Base-by-base conservation (phyloP, 768 basidiomycete genomes). In the Lactarius psammicola region DNA sequence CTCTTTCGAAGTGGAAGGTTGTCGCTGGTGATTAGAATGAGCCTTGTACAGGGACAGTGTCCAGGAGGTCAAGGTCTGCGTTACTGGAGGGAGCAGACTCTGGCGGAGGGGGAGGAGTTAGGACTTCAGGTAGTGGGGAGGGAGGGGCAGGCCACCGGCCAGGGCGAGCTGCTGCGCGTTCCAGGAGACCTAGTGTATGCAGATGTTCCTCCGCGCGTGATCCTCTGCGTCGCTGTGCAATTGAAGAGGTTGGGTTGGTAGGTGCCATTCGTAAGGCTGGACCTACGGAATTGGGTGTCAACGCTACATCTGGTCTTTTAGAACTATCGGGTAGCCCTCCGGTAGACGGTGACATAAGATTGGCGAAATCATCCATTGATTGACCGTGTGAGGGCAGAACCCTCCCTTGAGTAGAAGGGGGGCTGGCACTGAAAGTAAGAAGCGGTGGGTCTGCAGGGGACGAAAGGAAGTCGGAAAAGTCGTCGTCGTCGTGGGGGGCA, bases 131-230 rank as follows among this genome's bases (percentile, higher is more conserved):
- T 4, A 69, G 61, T 8, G 66, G 66, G n/a, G 66, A 67, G 26
- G 64, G 63, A 9, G 67, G 64, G 5, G 63, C 67, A 1, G 67
- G 64, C 64, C 67, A 68, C 11, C 57, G 56, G 10, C 64, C 63
- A 31, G 67, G 51, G 17, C 58, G 58, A 23, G 64, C 46, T 38
- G 63, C 86, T 9, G 84, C 88, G 18, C 74, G 76, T 67, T 85
- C 81, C 69, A 90, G 73, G 30, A 90, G 77, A 66, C 79, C 85
- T 66, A 82, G 74, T 2, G 87, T 85, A 44, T 87, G 83, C 63
- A 80, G 78, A 68, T 86, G 86, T 62, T 82, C 81, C 15, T 79
- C 78, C 38, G 78, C 73, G 55, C 78, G 78, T 15, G 80, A 75
- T 56, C 74, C 75, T 75, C 55, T 72, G 75, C 40, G 67, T 63